Percentiles rank a stretch among this genome's conserved stretches.
Conservation (phyloP, 2,329 filamentous ascomycete species). For the Hysterium pulicare region DNA sequence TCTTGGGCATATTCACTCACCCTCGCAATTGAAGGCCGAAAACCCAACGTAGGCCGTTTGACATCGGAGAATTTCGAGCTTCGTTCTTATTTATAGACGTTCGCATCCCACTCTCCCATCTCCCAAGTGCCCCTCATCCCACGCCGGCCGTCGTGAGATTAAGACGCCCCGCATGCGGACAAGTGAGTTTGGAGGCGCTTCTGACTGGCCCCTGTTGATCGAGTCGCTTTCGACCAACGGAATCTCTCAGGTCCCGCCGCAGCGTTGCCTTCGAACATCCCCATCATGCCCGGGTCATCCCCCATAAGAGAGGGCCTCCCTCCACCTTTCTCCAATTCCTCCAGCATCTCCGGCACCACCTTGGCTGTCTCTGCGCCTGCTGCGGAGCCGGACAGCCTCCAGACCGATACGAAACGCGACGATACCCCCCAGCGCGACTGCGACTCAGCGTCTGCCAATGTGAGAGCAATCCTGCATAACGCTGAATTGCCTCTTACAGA, state of each 20-base stretch:
- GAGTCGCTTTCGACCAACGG: conserved; percentile 14
- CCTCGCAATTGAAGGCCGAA: too few species aligned
- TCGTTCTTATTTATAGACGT: too few species aligned
- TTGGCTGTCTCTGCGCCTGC: neutral
- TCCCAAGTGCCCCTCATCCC: neutral
- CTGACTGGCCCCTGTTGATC: neutral
- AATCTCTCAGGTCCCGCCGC: conserved; percentile 23
- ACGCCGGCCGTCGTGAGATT: neutral
- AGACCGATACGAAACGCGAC: conserved; percentile 9
- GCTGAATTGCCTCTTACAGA: conserved; percentile 19
- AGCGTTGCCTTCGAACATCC: too few species aligned
- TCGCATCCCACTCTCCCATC: neutral
- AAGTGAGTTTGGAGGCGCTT: conserved; percentile 1
- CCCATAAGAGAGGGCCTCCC: conserved; percentile 13
- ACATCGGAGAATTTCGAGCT: too few species aligned
- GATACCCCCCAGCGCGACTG: conserved; percentile 9
- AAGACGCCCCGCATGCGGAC: neutral
- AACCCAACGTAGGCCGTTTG: too few species aligned
- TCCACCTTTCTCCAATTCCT: conserved; percentile 18
- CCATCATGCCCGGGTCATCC: conserved; percentile 31
- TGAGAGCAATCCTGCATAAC: conserved; percentile 20
- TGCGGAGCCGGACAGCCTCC: conserved; percentile 7
- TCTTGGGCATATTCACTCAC: too few species aligned
- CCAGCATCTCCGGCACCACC: too few species aligned
- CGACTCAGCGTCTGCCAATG: conserved; percentile 16